Base-by-base conservation (phyloP, 176 grass and related monocot species). In the Tillandsia fasciculata region DNA sequence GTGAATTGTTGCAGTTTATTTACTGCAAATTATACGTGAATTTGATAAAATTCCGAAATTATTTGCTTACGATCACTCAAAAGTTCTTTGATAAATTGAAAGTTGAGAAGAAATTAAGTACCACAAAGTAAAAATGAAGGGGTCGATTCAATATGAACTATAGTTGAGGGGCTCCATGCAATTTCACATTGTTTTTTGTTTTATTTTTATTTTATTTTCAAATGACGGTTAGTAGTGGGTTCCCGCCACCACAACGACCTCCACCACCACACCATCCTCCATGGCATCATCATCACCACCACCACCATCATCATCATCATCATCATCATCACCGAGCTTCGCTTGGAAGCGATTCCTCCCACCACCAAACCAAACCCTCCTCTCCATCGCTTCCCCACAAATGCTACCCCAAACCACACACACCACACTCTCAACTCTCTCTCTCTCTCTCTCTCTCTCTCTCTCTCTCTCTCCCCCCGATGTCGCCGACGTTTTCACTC, bases 281-380 rank as follows among this genome's bases (percentile, higher is more conserved):
- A 18, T 23, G 14, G 22, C 56, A 61, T 20, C 56, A 61, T 18
- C 54, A 58, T 20, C 53, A 56, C 8, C 53, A 56, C 52, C 29
- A 53, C 14, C 52, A 57, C 54, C 54, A 59, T 59, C 56, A 61
- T 59, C 56, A 61, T 20, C 56, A 61, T 20, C 56, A 14, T 61
- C 7, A 42, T 61, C 15, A 9, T 10, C 56, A 61, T 18, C 8
- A 9, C 56, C 56, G 18, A 9, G 56, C 17, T 61, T 61, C 56
- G 18, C 15, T 61, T 61, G 56, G 17, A 61, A 61, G 56, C 56
- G 33, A 42, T 42, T 42, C 33, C 33, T 61, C 15, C 8, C 17
- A 23, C 56, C 17, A 23, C 56, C 56, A 7, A 61, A 15, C 56
- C 2, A 23, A 61, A 9, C n/a, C 17, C 56, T 18, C 11, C 22